These are phyloP conservation scores for Rhizopogon rudus DNA, from an alignment of 768 basidiomycete genomes.

Conservation along the genomic window DNA sequence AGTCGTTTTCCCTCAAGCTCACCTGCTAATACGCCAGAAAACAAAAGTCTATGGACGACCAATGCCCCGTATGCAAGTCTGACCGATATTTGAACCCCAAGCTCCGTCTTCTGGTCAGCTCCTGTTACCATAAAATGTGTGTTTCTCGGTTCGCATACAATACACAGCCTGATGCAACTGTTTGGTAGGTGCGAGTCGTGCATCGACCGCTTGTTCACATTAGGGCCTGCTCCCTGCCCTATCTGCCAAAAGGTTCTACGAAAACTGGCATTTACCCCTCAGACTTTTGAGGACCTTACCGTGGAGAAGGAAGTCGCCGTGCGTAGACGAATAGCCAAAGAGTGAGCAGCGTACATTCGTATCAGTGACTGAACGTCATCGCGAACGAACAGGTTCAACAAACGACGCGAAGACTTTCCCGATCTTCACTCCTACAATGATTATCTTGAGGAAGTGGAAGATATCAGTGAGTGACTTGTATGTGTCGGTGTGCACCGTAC, in stretches of 20 bases:
- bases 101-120: slow-evolving; percentile 86
- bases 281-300: slow-evolving; percentile 88
- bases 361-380: not conserved
- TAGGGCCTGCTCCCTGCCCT: slow-evolving; percentile 95
- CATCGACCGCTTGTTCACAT: slow-evolving; percentile 92
- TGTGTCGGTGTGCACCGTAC: not conserved
- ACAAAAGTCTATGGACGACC: slow-evolving; percentile 78
- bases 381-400: slow-evolving; percentile 72
- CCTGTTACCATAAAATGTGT: slow-evolving; percentile 98
- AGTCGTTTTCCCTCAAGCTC: not conserved
- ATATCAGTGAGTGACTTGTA: slow-evolving; percentile 54
- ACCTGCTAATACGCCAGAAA: slow-evolving; percentile 1
- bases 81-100: slow-evolving; percentile 96
- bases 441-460: slow-evolving; percentile 94
- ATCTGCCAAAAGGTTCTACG: slow-evolving; percentile 83
- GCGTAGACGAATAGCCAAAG: slow-evolving; percentile 80
- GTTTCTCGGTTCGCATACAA: slow-evolving; percentile 10
- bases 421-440: slow-evolving; percentile 84
- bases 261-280: slow-evolving; percentile 92
- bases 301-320: slow-evolving; percentile 96
- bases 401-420: slow-evolving; percentile 83
- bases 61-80: slow-evolving; percentile 96
- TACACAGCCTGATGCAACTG: slow-evolving; percentile 1
- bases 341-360: slow-evolving; percentile 42
- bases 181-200: slow-evolving; percentile 96